Percentiles rank a stretch among this genome's conserved stretches.
Conservation (phyloP, 306 rosid genomes). For the Quercus wislizeni region DNA sequence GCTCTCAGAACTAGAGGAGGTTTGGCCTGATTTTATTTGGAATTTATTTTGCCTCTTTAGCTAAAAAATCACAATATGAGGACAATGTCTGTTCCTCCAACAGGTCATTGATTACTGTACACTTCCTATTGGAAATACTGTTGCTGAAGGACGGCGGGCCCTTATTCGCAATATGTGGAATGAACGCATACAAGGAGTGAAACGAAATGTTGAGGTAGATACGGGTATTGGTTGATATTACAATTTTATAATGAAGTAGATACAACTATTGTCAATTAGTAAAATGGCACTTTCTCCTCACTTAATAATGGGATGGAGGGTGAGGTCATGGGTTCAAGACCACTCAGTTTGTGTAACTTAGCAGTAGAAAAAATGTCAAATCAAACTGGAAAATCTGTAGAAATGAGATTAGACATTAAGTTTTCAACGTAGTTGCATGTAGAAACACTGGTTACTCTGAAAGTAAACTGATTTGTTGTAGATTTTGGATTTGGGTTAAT, state of each 20-base stretch:
- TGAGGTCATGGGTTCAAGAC: too few relatives aligned
- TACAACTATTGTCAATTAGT: background rate
- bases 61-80: constrained; percentile 11
- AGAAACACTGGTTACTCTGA: background rate
- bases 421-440: background rate
- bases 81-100: constrained; percentile 11
- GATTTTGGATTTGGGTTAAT: constrained; percentile 16
- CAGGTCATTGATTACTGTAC: constrained; percentile 95
- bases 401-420: background rate
- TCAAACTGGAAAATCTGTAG: too few relatives aligned
- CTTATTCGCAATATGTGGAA: constrained; percentile 99
- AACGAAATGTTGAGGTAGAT: constrained; percentile 88
- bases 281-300: background rate
- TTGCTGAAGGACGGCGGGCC: constrained; percentile 90
- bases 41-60: constrained; percentile 7
- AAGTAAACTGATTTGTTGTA: background rate
- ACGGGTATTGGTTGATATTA: background rate
- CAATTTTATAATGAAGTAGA: background rate
- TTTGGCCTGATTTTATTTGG: constrained; percentile 30
- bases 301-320: too few relatives aligned
- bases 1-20: constrained; percentile 97
- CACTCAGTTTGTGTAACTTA: too few relatives aligned
- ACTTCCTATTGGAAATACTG: constrained; percentile 65
- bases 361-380: too few relatives aligned
- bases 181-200: constrained; percentile 93